Conservation (phyloP, 2,329 filamentous ascomycete species). For the Colletotrichum plurivorum region DNA sequence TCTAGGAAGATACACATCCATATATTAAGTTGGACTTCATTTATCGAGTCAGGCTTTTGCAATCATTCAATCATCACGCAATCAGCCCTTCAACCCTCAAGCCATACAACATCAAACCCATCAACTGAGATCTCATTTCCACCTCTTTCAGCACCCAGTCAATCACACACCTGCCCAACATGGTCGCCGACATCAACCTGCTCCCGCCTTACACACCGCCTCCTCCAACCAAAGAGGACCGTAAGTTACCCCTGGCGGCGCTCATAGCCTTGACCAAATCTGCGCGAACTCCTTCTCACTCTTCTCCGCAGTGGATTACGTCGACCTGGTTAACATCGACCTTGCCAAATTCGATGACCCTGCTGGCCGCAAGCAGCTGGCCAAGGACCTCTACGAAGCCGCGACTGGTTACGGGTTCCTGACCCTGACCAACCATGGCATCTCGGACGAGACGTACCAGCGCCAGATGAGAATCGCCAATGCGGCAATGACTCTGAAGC, state of each 20-base stretch:
- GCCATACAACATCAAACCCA: neutral
- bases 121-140: neutral
- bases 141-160: neutral
- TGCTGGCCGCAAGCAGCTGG: conserved; percentile 44
- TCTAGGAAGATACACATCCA: neutral
- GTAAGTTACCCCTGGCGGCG: conserved; percentile 12
- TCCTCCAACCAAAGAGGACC: conserved; percentile 29
- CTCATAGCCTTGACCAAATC: neutral
- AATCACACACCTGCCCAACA: neutral
- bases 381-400: conserved; percentile 48
- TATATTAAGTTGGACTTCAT: conserved; percentile 16
- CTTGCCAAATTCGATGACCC: conserved; percentile 48
- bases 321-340: conserved; percentile 47
- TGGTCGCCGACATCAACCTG: conserved; percentile 31
- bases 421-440: conserved; percentile 47
- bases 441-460: conserved; percentile 45
- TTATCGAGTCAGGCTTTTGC: neutral
- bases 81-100: neutral
- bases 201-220: conserved; percentile 24
- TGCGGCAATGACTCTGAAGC: conserved; percentile 46
- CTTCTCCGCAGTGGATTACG: conserved; percentile 44
- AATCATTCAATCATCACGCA: neutral
- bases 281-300: too few species aligned
- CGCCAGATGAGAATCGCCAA: conserved; percentile 47
- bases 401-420: conserved; percentile 47